Conservation (phyloP, 352 stramenopile genomes). For the Blastocystis sp. region DNA sequence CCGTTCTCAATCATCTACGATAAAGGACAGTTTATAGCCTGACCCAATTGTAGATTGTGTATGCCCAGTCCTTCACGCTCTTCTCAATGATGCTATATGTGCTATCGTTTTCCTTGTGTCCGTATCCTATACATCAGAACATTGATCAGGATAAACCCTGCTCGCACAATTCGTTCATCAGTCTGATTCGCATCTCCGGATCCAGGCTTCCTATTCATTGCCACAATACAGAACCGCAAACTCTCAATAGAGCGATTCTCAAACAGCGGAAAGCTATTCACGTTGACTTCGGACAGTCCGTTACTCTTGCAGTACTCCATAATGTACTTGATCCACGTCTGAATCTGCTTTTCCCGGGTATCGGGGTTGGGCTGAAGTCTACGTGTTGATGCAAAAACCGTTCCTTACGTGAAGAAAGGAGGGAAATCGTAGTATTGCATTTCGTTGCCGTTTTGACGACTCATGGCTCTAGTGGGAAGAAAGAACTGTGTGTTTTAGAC, state of each 20-base stretch:
- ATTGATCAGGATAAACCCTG: background rate
- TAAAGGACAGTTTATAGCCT: background rate
- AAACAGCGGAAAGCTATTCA: constrained; percentile 50
- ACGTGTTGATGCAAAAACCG: background rate
- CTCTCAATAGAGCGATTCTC: constrained; percentile 24
- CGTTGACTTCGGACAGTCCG: background rate
- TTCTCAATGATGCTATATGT: constrained; percentile 49
- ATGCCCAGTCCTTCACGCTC: constrained; percentile 65
- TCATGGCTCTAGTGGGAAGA: background rate
- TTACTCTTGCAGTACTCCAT: constrained; percentile 50
- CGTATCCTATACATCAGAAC: background rate
- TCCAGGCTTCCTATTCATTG: constrained; percentile 10
- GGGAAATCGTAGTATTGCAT: constrained; percentile 25
- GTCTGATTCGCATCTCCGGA: constrained; percentile 2
- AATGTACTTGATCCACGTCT: constrained; percentile 55
- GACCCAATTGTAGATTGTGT: constrained; percentile 58
- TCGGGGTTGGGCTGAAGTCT: constrained; percentile 32
- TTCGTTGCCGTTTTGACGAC: background rate
- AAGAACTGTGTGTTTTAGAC: too few relatives aligned
- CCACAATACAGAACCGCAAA: background rate
- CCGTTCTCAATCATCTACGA: constrained; percentile 48
- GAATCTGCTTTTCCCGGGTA: constrained; percentile 45
- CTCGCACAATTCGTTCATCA: constrained; percentile 46
- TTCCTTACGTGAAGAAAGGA: constrained; percentile 47
- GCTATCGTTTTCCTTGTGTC: background rate